Evolutionary conservation across 768 basidiomycete species (phyloP).

Genomic region (Serendipita sp.): DNA sequence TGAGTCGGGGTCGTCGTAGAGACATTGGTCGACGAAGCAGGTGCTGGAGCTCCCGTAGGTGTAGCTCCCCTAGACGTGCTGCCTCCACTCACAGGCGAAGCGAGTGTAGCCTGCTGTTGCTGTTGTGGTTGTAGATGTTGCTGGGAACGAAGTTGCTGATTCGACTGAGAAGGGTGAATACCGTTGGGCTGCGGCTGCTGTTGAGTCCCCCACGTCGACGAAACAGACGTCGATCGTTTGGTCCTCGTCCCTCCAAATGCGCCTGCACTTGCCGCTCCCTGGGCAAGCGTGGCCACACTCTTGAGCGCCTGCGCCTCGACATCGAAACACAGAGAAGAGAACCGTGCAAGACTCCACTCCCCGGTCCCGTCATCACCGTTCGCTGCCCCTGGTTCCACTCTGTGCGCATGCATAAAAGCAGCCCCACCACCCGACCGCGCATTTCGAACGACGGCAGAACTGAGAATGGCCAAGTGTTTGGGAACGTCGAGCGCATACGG

Average conservation of each 20-base stretch:
- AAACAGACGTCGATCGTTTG: neutral
- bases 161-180: neutral
- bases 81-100: neutral
- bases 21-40: neutral
- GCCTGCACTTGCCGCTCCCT: neutral
- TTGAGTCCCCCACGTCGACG: neutral
- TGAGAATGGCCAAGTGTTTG: slow-evolving; percentile 58
- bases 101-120: neutral
- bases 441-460: slow-evolving; percentile 59
- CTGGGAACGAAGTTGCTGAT: neutral
- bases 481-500: slow-evolving; percentile 68
- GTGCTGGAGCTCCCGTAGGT: neutral
- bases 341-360: neutral
- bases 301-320: slow-evolving; percentile 54
- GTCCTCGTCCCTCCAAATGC: neutral
- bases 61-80: neutral
- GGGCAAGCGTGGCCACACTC: slow-evolving; percentile 27
- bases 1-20: neutral
- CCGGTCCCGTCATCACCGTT: neutral
- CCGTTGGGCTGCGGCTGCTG: neutral
- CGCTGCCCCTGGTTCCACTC: neutral
- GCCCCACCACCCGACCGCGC: slow-evolving; percentile 18
- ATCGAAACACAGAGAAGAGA: slow-evolving; percentile 36
- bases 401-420: neutral
- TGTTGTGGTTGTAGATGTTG: neutral